These are phyloP conservation scores for Globisporangium barbulae DNA, from an alignment of 352 stramenopile species.

Conservation along the genomic window DNA sequence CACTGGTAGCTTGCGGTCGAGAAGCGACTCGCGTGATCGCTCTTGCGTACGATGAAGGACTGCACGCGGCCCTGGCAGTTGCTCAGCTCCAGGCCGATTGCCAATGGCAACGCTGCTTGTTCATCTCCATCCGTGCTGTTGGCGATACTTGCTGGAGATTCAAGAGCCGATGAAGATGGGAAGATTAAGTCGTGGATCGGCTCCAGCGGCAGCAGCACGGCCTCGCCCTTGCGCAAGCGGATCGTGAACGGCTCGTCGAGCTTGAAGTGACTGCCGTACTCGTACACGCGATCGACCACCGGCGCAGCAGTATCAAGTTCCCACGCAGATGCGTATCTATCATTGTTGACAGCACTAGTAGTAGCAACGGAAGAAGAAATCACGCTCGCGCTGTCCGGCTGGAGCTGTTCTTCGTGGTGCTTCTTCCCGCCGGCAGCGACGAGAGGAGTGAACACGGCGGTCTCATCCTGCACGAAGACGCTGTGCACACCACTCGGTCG, in stretches of 20 bases:
- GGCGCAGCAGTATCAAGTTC: neutral
- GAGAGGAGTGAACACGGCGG: constrained; percentile 1
- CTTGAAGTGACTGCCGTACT: constrained; percentile 23
- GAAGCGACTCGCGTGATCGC: constrained; percentile 16
- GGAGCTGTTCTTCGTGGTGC: constrained; percentile 1
- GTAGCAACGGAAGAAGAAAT: neutral
- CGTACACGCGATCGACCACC: constrained; percentile 21
- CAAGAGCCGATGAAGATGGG: neutral
- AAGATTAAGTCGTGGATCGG: constrained; percentile 28
- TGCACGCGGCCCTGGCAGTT: constrained; percentile 24
- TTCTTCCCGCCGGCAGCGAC: neutral
- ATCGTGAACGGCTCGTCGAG: constrained; percentile 29
- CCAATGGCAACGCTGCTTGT: constrained; percentile 3
- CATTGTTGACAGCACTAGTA: neutral
- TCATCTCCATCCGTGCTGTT: neutral
- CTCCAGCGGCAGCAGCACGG: constrained; percentile 26
- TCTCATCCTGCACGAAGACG: constrained; percentile 1
- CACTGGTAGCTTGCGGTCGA: constrained; percentile 35
- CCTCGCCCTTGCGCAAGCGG: constrained; percentile 19
- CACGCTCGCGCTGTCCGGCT: neutral
- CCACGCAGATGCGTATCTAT: neutral
- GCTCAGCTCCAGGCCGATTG: constrained; percentile 33
- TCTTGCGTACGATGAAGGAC: constrained; percentile 20
- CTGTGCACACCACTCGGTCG: neutral
- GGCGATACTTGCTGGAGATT: neutral